Percentiles rank a stretch among this genome's conserved stretches.
Conservation (phyloP, 139 green algal species). For the Eudorina sp. region DNA sequence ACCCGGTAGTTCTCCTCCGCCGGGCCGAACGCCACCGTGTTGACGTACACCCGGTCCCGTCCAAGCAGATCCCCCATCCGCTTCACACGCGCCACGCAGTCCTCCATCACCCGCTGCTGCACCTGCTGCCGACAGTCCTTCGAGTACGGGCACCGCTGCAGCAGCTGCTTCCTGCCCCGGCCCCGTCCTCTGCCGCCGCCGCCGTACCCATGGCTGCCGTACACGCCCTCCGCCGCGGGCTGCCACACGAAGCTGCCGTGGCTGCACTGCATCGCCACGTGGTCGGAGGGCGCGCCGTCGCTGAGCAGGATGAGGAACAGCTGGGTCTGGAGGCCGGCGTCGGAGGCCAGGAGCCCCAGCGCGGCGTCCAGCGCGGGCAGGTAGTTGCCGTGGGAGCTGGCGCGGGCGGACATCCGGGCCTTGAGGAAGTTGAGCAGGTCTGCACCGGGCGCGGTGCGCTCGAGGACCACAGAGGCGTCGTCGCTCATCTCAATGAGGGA, state of each 20-base stretch:
- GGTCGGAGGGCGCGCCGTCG: slow-evolving; percentile 61
- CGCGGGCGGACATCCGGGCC: not conserved
- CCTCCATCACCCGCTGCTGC: not conserved
- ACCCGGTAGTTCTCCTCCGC: slow-evolving; percentile 48
- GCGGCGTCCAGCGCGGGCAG: slow-evolving; percentile 25
- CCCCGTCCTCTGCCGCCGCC: too few relatives aligned
- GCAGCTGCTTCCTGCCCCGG: not conserved
- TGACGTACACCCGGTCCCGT: slow-evolving; percentile 48
- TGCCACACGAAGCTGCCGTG: slow-evolving; percentile 22
- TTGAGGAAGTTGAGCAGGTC: slow-evolving; percentile 19
- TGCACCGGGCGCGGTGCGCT: not conserved
- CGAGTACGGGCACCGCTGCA: not conserved
- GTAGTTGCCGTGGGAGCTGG: slow-evolving; percentile 57
- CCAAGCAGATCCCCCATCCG: slow-evolving; percentile 52
- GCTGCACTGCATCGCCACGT: not conserved
- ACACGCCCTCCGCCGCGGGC: not conserved
- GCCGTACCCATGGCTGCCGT: not conserved
- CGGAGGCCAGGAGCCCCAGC: not conserved
- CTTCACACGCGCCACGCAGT: slow-evolving; percentile 41
- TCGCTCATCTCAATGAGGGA: slow-evolving; percentile 60
- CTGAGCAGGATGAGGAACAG: slow-evolving; percentile 57
- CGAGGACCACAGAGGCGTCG: slow-evolving; percentile 33
- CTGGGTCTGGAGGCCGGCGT: not conserved
- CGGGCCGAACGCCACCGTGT: slow-evolving; percentile 59
- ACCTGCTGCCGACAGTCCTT: not conserved